Evolutionary conservation across 768 basidiomycete species (phyloP).

Genomic region (Hypsizygus marmoreus): DNA sequence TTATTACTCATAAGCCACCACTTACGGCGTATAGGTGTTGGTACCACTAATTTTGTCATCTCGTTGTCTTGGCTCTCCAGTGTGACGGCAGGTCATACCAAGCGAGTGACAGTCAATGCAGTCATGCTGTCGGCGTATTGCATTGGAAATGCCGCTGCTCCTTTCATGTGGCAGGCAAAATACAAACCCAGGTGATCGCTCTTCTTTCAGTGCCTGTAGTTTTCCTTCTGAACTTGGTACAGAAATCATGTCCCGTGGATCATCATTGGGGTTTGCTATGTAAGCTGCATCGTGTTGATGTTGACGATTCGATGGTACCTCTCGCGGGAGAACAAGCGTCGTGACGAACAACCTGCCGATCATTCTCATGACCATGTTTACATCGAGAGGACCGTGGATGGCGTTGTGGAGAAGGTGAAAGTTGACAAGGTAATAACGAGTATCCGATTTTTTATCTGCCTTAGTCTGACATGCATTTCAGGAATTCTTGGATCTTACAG

Average conservation of each 20-base stretch:
- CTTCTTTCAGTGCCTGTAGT: too few relatives aligned
- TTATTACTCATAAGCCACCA: not conserved
- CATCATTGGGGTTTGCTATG: constrained; percentile 69
- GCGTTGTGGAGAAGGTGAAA: constrained; percentile 52
- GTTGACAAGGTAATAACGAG: constrained; percentile 70
- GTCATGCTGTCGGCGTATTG: constrained; percentile 74
- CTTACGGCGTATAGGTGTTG: constrained; percentile 22
- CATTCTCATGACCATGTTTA: constrained; percentile 63
- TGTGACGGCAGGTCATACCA: constrained; percentile 74
- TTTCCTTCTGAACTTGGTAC: not conserved
- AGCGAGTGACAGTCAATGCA: constrained; percentile 69
- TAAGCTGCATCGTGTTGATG: constrained; percentile 46
- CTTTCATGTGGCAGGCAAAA: constrained; percentile 75
- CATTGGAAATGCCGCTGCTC: constrained; percentile 65
- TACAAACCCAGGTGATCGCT: constrained; percentile 73
- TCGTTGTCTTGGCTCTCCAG: constrained; percentile 64
- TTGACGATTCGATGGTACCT: constrained; percentile 57
- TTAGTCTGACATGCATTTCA: constrained; percentile 23
- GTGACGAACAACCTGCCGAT: constrained; percentile 57
- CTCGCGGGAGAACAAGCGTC: constrained; percentile 59
- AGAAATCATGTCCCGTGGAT: constrained; percentile 80
- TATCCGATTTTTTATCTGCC: constrained; percentile 1
- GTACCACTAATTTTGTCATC: constrained; percentile 49
- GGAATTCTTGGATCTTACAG: constrained; percentile 76
- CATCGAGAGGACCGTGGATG: constrained; percentile 55